phyloP scores from a whole-genome alignment of 2,329 filamentous ascomycete genomes.

The Trichoderma sp. region DNA sequence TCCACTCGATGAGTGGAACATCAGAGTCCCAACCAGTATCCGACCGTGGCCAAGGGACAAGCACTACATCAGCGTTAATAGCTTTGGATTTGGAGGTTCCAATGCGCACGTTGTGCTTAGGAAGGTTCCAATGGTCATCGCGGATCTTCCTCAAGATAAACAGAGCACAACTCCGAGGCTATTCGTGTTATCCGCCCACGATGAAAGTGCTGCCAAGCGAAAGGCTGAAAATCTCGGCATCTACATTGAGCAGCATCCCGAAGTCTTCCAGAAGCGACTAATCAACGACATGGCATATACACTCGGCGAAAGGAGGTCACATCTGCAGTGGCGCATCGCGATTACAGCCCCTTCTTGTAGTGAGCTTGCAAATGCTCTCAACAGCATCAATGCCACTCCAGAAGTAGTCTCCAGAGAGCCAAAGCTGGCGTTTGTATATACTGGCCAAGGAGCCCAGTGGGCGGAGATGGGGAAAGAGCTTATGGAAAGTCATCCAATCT shows the following conservation, averaged over 20 bases:
- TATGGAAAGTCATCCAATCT: constrained; percentile 42
- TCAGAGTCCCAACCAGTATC: constrained; percentile 51
- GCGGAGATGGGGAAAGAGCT: constrained; percentile 46
- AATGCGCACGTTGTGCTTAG: constrained; percentile 51
- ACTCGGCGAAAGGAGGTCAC: constrained; percentile 49
- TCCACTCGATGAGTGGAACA: constrained; percentile 54
- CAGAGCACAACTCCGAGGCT: constrained; percentile 39
- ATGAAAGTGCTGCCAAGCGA: constrained; percentile 41
- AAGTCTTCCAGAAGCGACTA: constrained; percentile 49
- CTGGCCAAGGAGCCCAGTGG: constrained; percentile 48
- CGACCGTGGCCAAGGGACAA: constrained; percentile 54
- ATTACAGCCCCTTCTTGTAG: constrained; percentile 50
- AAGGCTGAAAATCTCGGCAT: constrained; percentile 42
- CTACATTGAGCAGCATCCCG: constrained; percentile 48
- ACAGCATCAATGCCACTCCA: constrained; percentile 37
- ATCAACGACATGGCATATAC: constrained; percentile 55
- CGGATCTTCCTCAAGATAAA: constrained; percentile 27
- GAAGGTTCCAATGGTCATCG: constrained; percentile 18
- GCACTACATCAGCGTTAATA: constrained; percentile 55
- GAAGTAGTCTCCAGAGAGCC: constrained; percentile 31
- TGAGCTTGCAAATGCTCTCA: constrained; percentile 51
- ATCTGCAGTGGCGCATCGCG: constrained; percentile 50
- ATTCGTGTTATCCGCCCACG: constrained; percentile 49
- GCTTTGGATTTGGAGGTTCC: constrained; percentile 52
- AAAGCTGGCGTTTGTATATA: constrained; percentile 43